Percentiles rank a stretch among this genome's conserved stretches.
phyloP scores from a whole-genome alignment of 352 stramenopile genomes.

The Blastocystis sp. region DNA sequence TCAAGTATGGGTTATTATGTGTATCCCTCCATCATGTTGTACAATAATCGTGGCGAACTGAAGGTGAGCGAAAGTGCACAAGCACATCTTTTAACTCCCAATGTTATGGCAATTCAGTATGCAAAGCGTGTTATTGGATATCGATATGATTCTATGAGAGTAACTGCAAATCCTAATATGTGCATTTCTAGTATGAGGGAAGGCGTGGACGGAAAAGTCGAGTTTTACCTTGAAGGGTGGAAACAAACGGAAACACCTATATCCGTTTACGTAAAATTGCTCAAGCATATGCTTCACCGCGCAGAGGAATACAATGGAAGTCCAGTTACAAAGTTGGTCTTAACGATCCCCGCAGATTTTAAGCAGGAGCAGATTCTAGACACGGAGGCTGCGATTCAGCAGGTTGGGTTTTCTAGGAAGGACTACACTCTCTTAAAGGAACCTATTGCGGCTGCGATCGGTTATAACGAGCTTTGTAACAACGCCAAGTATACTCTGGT shows the following conservation, averaged over 20 bases:
- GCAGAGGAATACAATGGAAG: background rate
- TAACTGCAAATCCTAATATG: background rate
- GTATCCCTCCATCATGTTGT: background rate
- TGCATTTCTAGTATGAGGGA: background rate
- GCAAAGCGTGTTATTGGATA: background rate
- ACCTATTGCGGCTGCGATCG: background rate
- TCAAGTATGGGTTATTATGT: background rate
- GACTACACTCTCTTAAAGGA: background rate
- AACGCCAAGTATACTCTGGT: background rate
- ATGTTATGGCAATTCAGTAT: background rate
- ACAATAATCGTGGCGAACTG: background rate
- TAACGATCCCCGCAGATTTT: background rate
- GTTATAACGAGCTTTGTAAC: background rate
- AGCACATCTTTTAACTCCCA: background rate
- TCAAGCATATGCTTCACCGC: background rate
- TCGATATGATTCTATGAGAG: background rate
- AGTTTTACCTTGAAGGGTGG: background rate
- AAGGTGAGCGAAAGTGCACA: background rate
- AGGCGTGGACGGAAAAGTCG: background rate
- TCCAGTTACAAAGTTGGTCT: background rate
- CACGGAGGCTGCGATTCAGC: background rate
- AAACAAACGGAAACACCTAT: background rate
- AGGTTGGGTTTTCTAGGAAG: background rate
- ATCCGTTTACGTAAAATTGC: background rate
- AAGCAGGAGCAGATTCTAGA: background rate